Conservation (phyloP, 78 protist genomes). For the Dictyostelium brefeldianum region DNA sequence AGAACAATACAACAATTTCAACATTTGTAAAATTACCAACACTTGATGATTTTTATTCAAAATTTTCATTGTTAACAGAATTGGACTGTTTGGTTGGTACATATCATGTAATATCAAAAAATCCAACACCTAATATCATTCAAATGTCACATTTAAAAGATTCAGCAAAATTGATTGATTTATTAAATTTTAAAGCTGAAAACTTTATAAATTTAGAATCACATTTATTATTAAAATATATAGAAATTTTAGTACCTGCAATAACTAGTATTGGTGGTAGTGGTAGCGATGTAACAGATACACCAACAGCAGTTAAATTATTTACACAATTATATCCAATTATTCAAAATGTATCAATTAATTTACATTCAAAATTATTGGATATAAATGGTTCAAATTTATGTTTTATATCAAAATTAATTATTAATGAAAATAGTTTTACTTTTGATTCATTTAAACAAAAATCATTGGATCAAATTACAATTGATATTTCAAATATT, state of each 20-base stretch:
- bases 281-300: not conserved
- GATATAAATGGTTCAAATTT: not conserved
- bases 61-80: not conserved
- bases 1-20: too few species aligned
- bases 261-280: not conserved
- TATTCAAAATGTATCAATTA: not conserved
- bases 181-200: not conserved
- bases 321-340: not conserved
- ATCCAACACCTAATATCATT: not conserved
- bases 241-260: not conserved
- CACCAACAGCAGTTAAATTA: not conserved
- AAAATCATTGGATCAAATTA: too few species aligned
- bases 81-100: not conserved
- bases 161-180: not conserved
- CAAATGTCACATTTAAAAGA: not conserved
- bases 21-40: not conserved
- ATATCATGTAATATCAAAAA: not conserved
- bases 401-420: not conserved
- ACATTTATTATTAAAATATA: not conserved
- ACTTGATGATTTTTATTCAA: not conserved
- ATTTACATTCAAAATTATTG: not conserved
- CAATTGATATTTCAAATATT: too few species aligned
- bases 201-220: not conserved
- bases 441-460: too few species aligned
- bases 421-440: not conserved